Evolutionary conservation across 2,329 filamentous ascomycete genomes (phyloP), one percentile per base, ranked within the genome.

Genomic region (Colletotrichum shisoi): DNA sequence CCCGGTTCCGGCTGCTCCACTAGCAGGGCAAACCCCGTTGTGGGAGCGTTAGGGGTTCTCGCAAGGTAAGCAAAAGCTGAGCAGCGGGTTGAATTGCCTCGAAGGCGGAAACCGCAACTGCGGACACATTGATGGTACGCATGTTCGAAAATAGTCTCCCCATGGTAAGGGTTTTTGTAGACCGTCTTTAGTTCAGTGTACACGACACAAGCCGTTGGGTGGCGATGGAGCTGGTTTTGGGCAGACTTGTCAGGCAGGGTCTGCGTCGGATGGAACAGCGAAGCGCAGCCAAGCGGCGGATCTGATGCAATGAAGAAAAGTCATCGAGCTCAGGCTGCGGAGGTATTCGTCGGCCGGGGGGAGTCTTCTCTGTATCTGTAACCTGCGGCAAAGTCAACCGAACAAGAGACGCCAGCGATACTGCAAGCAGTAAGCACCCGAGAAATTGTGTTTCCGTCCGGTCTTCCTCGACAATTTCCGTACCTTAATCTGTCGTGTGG

Each of bases 391-490:
- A 63, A 63, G 54, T 59, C 39, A 31, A 39, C 61, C 53, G 53
- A 63, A 34, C 4, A 34, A 37, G n/a, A 13, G 34, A 51, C n/a
- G 34, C 12, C 8, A 15, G 24, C 27, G 27, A 34, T 12, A 57
- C 42, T 12, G 48, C 39, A 58, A 17, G 49, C 31, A 34, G 31
- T 34, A 34, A 34, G 31, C 31, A 34, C 31, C 27, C 15, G 51
- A 57, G 46, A 60, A 39, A 58, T 58, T 24, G 27, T 56, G 64
- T 67, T 67, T 67, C 64, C 64, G 49, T 67, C 64, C 59, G 64
- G 61, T 67, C 61, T 67, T 67, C 46, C 44, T 37, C 56, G 54
- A 40, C 48, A 46, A 49, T 56, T 45, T 53, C 61, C 61, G 64
- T 53, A 34, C 54, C 49, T 59, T 64, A 51, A 42, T 56, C 24